Base-by-base conservation (phyloP, 1,284 basidiomycete species). In the Ganoderma meredithae region DNA sequence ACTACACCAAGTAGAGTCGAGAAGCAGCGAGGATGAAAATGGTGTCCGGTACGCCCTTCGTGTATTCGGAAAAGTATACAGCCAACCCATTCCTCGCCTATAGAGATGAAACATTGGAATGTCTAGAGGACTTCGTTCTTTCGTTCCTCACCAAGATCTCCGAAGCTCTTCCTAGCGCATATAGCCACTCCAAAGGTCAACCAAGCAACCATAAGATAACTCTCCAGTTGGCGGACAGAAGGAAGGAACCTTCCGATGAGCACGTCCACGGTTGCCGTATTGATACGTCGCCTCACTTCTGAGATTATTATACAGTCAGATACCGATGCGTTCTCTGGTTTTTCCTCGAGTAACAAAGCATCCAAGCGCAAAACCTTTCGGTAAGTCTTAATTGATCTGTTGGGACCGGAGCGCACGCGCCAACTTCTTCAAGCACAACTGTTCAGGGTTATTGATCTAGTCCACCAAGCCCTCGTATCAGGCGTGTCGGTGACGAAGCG, bases 401-500 rank as follows among this genome's bases (percentile, higher is more conserved):
- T 10, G 22, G 17, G 12, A 52, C 3, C 5, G 22, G 25, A 52
- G 47, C 47, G 13, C 25, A 63, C 61, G 44, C 62, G 43, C 40
- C 55, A 31, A 39, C 61, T 69, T 33, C 8, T 27, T 27, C 33
- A 13, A 94, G 92, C 91, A 5, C 90, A 91, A 74, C 75, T 93
- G 5, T 82, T 93, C 68, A 83, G 81, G 39, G 83, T 92, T 0
- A 80, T 90, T 56, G 86, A 91, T 69, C 76, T 89, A 36, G 83
- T 87, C 17, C 91, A 94, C 72, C 88, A 91, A 75, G 90, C 91
- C 1, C 77, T 93, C 3, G 69, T 84, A 0, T 80, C 83, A 39
- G 83, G 82, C 22, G 78, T 87, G 25, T 85, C 89, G 0, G 80
- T 85, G 1, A 95, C 93, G 5, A 95, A 94, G 79, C 82, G 93